Conservation (phyloP, 768 basidiomycete genomes). For the Sistotremastrum suecicum region DNA sequence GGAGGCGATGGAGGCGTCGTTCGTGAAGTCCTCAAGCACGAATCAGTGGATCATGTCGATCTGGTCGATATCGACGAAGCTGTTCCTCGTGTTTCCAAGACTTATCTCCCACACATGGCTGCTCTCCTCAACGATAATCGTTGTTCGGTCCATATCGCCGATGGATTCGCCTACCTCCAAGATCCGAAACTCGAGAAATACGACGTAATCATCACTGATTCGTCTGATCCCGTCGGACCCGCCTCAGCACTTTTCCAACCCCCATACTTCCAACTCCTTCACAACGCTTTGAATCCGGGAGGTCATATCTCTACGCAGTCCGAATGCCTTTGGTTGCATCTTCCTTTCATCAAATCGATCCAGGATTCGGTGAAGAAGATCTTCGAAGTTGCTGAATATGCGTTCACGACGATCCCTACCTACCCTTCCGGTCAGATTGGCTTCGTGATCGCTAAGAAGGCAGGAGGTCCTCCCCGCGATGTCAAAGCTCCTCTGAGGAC, state of each 20-base stretch:
- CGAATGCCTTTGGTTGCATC: constrained; percentile 91
- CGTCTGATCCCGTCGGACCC: constrained; percentile 94
- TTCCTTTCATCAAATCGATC: constrained; percentile 71
- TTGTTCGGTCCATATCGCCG: constrained; percentile 78
- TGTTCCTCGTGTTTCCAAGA: constrained; percentile 88
- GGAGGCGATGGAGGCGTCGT: constrained; percentile 98
- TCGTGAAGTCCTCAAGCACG: constrained; percentile 91
- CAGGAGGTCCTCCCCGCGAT: constrained; percentile 38
- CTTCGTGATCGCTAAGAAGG: constrained; percentile 81
- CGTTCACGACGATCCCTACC: constrained; percentile 92
- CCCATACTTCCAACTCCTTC: constrained; percentile 90
- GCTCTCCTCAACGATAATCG: constrained; percentile 61
- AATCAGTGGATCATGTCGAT: constrained; percentile 78
- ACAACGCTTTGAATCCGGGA: constrained; percentile 78
- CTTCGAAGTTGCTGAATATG: constrained; percentile 80
- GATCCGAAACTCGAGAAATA: constrained; percentile 67
- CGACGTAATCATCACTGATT: constrained; percentile 98
- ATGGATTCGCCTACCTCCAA: constrained; percentile 93
- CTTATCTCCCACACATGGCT: constrained; percentile 91
- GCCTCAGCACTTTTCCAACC: constrained; percentile 91
- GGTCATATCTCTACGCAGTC: constrained; percentile 93
- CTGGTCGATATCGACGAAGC: constrained; percentile 99
- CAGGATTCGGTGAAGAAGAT: constrained; percentile 50
- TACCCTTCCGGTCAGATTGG: constrained; percentile 99
- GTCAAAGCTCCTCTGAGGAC: constrained; percentile 61